Base-by-base conservation (phyloP, 2,329 filamentous ascomycete species). In the Colletotrichum acutatum region DNA sequence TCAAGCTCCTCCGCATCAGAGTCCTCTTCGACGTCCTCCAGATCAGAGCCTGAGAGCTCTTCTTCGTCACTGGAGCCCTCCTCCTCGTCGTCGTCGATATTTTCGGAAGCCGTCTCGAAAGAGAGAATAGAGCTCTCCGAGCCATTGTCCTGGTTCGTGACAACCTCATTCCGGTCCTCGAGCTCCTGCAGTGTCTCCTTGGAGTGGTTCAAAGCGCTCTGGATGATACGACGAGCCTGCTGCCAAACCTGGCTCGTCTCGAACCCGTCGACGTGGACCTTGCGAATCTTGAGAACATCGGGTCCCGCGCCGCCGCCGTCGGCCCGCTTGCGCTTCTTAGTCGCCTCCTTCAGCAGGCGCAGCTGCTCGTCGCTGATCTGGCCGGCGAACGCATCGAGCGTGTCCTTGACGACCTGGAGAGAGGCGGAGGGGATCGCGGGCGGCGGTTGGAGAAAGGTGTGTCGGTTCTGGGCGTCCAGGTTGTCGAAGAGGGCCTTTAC, bases 191-290 rank as follows among this genome's bases (percentile, higher is more conserved):
- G 79, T 4, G 84, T 79, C 6, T 83, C 81, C 60, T 86, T 82
- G 0, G 88, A 87, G 75, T 89, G 86, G 54, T 84, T 81, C 58
- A 90, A 77, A 12, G 89, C 83, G 59, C 87, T 86, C 14, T 82
- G 88, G 70, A 98, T 91, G 24, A 98, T 94, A 77, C 94, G 91
- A 79, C 92, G 92, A 9, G 95, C 93, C 84, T 99, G 97, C 82
- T 98, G 94, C 94, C 96, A 99, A 56, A 99, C 92, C 83, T 98
- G 96, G 24, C 92, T 90, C 12, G 94, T 92, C 77, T 93, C 94
- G 77, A 98, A 98, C 0, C 96, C 97, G 70, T 97, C 91, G 7
- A 95, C 86, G 80, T 98, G 94, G 19, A 99, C 86, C 82, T 94
- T 95, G 78, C 93, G 92, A 78, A 98, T 86, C 78, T 95, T 95